Base-by-base conservation (phyloP, 1,139 yeast genomes). In the Geotrichum restrictum region DNA sequence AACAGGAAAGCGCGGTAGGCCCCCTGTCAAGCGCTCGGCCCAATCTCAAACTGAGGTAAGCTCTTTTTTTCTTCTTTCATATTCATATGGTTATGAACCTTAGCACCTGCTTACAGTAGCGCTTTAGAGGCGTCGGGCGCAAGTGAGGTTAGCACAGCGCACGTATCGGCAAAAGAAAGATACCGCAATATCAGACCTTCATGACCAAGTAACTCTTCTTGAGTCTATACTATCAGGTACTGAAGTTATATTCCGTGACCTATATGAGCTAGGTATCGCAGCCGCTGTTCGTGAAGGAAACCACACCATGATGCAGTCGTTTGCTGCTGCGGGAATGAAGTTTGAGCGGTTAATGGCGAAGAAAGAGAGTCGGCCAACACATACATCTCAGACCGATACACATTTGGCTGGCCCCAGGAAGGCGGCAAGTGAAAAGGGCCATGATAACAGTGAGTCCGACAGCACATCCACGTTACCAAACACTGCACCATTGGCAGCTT, bases 1-100 rank as follows among this genome's bases (percentile, higher is more conserved):
- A 3, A 54, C 48, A 21, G 54, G 51, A 7, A 50, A 51, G 29
- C 39, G 56, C 3, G 56, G 56, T 6, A 40, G 56, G 21, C 56
- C 56, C 6, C 44, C 54, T 3, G 38, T 54, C 21, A 43, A 51
- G 29, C 38, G 52, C 6, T 47, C 56, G 7, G 22, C 41, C 11
- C 54, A 54, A 33, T 46, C 54, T 1, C 54, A 54, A 37, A 45
- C 56, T 7, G 56, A 48, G 38, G 46, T 43, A 32, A 11, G 46
- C 24, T n/a, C n/a, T n/a, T n/a, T n/a, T n/a, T n/a, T n/a, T n/a
- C 21, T 34, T 13, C 7, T 34, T n/a, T 5, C 37, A 4, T 5
- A 34, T n/a, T n/a, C n/a, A n/a, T 10, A 34, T n/a, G 16, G 38
- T 13, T 32, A 18, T 13, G 4, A 2, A n/a, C 2, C 16, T 16